These are phyloP conservation scores for Xylaria palmicola DNA, from an alignment of 495 filamentous ascomycete genomes.

Conservation along the genomic window DNA sequence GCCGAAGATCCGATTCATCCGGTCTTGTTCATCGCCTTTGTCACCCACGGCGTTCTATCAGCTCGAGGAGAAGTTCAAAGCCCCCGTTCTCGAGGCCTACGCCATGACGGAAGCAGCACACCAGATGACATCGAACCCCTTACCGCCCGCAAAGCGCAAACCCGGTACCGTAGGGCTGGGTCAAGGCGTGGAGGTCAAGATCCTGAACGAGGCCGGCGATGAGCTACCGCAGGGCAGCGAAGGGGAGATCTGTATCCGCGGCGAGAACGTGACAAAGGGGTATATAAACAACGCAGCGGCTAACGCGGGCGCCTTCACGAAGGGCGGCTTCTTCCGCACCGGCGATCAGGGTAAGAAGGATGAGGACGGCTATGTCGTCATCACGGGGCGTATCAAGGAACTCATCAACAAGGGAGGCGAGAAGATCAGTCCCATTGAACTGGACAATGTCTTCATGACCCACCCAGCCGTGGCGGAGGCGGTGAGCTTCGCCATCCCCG, in stretches of 20 bases:
- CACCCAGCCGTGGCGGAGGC: constrained; percentile 72
- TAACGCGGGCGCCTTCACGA: constrained; percentile 67
- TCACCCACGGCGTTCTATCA: constrained; percentile 74
- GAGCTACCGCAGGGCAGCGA: constrained; percentile 62
- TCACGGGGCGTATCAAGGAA: constrained; percentile 82
- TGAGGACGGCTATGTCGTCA: constrained; percentile 68
- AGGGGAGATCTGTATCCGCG: constrained; percentile 76
- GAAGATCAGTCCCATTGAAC: constrained; percentile 80
- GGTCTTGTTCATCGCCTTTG: constrained; percentile 79
- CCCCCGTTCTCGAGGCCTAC: constrained; percentile 84
- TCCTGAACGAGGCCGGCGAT: constrained; percentile 64
- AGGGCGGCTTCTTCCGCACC: constrained; percentile 74
- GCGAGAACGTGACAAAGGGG: constrained; percentile 77
- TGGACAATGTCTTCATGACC: constrained; percentile 72
- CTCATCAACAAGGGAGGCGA: constrained; percentile 83
- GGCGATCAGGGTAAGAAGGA: constrained; percentile 80
- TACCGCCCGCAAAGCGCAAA: constrained; percentile 67
- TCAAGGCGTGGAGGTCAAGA: constrained; percentile 76
- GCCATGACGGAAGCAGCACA: constrained; percentile 91
- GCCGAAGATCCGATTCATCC: constrained; percentile 79
- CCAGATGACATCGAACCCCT: constrained; percentile 85
- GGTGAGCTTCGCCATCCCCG: constrained; percentile 74
- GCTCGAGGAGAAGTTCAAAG: constrained; percentile 67
- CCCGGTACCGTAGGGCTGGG: constrained; percentile 78
- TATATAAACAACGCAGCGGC: constrained; percentile 79